Conservation (phyloP, 2,329 filamentous ascomycete genomes). For the Emergomyces africanus region DNA sequence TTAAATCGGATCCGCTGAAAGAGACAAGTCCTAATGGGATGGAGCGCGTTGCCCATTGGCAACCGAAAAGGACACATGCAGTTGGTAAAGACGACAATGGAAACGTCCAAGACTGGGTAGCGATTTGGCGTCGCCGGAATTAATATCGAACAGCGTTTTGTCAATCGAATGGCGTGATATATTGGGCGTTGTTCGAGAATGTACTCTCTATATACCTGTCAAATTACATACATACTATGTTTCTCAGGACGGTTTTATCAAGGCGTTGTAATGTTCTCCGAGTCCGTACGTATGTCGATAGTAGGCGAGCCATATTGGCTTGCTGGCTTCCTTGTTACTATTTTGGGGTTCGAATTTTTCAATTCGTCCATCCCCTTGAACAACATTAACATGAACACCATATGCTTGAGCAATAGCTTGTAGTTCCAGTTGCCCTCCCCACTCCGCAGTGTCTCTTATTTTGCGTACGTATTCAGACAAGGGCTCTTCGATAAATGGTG, state of each 20-base stretch:
- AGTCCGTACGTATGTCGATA: constrained; percentile 89
- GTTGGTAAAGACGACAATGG: constrained; percentile 36
- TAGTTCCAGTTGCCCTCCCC: constrained; percentile 89
- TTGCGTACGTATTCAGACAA: constrained; percentile 59
- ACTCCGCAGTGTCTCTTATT: constrained; percentile 80
- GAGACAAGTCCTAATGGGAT: constrained; percentile 28
- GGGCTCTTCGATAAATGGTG: constrained; percentile 73
- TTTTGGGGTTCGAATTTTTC: constrained; percentile 56
- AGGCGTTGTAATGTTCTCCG: constrained; percentile 94
- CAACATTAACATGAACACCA: constrained; percentile 64
- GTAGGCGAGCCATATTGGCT: constrained; percentile 75
- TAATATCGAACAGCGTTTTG: constrained; percentile 1
- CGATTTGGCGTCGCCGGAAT: constrained; percentile 30
- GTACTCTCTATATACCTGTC: neutral
- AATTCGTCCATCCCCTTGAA: constrained; percentile 68
- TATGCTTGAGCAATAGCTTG: constrained; percentile 72
- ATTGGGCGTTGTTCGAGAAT: neutral
- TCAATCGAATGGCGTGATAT: neutral
- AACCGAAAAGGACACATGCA: constrained; percentile 43
- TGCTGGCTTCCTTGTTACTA: constrained; percentile 31
- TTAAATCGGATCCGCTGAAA: constrained; percentile 36
- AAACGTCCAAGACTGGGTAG: constrained; percentile 30
- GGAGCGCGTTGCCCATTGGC: constrained; percentile 41
- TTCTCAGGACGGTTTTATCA: constrained; percentile 39
- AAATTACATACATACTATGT: neutral